Base-by-base conservation (phyloP, 2,329 filamentous ascomycete species). In the Arthrobotrys sinensis region DNA sequence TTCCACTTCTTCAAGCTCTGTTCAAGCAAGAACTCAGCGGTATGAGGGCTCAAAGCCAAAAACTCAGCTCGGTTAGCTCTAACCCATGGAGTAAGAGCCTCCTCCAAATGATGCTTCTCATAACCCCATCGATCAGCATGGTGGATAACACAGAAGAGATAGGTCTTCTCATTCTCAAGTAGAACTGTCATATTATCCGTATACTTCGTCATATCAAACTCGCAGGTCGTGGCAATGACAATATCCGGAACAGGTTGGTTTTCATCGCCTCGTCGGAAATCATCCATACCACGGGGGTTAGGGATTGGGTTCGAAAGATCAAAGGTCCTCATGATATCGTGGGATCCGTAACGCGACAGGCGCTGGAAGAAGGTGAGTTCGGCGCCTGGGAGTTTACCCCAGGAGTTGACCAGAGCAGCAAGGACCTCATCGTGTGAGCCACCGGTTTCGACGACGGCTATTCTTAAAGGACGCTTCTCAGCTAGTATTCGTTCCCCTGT, bases 351-450 rank as follows among this genome's bases (percentile, higher is more conserved):
- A 55, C 82, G 82, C 3, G 81, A 81, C 2, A 79, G 50, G 7
- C 80, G 75, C 69, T 81, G 80, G 69, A 80, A 83, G 36, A 83
- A 71, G 8, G 78, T 72, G 8, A 83, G 46, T 28, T 81, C 75
- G 46, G 79, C 79, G 10, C 75, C 71, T 6, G 77, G 71, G 21
- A 82, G 80, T 6, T 80, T 80, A 28, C 82, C 82, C 66, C 83
- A 81, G 11, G 81, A 69, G 72, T 83, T 80, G 21, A 83, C 79
- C 11, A 83, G 76, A 10, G 82, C 82, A 8, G 82, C 82, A 19
- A 81, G 75, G 32, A 82, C 82, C 67, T 83, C 82, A 75, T 83
- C 82, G 79, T 83, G 82, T n/a, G 80, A 80, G 14, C 82, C 81
- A 7, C 79, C 80, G 7, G 78, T 80, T 57, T 83, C 82, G 8